phyloP scores from a whole-genome alignment of 164 flowering plant genomes.

The Paratinospora sagittata region DNA sequence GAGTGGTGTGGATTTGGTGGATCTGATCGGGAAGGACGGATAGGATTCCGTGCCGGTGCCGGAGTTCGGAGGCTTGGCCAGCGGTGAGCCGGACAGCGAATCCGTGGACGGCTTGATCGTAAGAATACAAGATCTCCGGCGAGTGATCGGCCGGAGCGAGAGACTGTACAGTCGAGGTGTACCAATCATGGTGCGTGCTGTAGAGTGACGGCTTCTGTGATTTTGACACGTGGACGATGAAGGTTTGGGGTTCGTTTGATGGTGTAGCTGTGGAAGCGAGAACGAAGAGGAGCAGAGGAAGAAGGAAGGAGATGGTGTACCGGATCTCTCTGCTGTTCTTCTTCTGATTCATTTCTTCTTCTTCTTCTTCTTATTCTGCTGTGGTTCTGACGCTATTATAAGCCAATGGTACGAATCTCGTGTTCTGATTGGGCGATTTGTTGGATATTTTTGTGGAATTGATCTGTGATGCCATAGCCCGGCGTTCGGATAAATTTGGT shows the following conservation, averaged over 20 bases:
- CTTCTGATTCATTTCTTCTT: background rate
- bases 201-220: slow-evolving; percentile 49
- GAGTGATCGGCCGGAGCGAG: slow-evolving; percentile 36
- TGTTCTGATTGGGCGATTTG: background rate
- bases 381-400: background rate
- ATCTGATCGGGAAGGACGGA: slow-evolving; percentile 43
- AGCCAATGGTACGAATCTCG: background rate
- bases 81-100: slow-evolving; percentile 59
- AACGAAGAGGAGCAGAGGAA: background rate
- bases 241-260: slow-evolving; percentile 28
- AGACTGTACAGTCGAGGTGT: slow-evolving; percentile 47
- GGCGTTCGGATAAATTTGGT: no score
- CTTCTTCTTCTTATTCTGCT: background rate
- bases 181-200: slow-evolving; percentile 56
- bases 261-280: background rate
- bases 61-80: slow-evolving; percentile 33
- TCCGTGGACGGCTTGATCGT: slow-evolving; percentile 43
- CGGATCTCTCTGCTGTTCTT: background rate
- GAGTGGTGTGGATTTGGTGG: slow-evolving; percentile 61
- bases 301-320: background rate
- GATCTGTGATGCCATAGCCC: no score
- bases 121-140: slow-evolving; percentile 52
- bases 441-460: no score
- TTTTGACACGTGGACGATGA: slow-evolving; percentile 29
- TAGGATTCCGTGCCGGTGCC: slow-evolving; percentile 34